Percentiles rank a stretch among this genome's conserved stretches.
Evolutionary conservation across 441 rosid genomes (phyloP).

Genomic region (Mallotus repandus): DNA sequence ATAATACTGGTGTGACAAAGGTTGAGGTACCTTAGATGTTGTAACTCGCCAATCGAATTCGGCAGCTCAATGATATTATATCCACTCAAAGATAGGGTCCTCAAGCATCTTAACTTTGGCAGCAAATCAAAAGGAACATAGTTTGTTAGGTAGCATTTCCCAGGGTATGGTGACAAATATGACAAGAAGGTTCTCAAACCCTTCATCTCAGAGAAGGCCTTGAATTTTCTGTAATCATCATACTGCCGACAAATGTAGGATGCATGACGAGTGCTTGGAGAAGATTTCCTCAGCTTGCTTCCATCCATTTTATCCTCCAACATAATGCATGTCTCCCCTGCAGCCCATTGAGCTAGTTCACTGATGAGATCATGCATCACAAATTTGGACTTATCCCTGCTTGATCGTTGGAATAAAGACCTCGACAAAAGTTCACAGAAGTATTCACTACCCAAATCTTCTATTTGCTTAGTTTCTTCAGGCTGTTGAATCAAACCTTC

Average conservation of each 20-base stretch:
- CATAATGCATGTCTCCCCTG: constrained; percentile 11
- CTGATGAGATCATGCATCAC: constrained; percentile 31
- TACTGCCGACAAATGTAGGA: background rate
- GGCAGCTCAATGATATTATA: constrained; percentile 9
- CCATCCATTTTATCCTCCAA: background rate
- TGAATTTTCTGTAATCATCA: background rate
- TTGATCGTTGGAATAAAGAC: constrained; percentile 25
- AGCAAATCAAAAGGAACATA: background rate
- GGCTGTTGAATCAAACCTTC: constrained; percentile 26
- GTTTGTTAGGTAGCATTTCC: constrained; percentile 2
- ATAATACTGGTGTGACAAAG: constrained; percentile 8
- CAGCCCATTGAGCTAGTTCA: constrained; percentile 23
- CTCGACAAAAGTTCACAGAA: constrained; percentile 24
- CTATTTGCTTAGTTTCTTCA: constrained; percentile 1
- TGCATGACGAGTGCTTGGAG: background rate
- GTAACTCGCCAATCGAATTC: background rate
- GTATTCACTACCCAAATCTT: constrained; percentile 27
- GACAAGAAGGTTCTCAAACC: constrained; percentile 8
- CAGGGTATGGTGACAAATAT: background rate
- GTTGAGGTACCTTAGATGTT: constrained; percentile 20
- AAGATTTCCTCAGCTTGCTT: background rate
- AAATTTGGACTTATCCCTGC: background rate
- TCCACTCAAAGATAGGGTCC: background rate
- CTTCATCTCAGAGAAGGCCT: background rate
- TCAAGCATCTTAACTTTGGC: constrained; percentile 3